phyloP scores from a whole-genome alignment of 352 stramenopile genomes.

The Salisapilia sapeloensis region DNA sequence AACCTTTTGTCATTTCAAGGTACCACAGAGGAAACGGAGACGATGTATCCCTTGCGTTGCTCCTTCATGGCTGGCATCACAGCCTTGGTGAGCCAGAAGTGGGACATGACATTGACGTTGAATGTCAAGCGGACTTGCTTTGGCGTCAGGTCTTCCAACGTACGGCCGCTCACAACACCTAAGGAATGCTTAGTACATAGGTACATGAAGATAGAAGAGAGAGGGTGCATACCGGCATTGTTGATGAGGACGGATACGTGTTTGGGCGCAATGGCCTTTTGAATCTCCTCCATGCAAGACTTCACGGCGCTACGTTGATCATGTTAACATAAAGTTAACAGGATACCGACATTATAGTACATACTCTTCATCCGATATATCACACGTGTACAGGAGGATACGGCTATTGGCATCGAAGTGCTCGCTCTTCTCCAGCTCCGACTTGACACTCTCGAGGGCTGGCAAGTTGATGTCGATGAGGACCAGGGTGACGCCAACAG shows the following conservation, averaged over 20 bases:
- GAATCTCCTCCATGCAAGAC: constrained; percentile 10
- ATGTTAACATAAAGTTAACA: background rate
- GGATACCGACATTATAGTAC: background rate
- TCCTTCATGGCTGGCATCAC: constrained; percentile 51
- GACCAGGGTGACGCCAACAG: constrained; percentile 18
- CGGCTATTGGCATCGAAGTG: constrained; percentile 1
- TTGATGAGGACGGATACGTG: constrained; percentile 39
- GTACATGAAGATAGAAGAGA: background rate
- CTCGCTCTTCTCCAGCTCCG: constrained; percentile 4
- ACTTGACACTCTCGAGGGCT: constrained; percentile 12
- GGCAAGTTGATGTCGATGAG: constrained; percentile 42
- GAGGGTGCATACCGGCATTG: constrained; percentile 18
- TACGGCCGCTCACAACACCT: constrained; percentile 25
- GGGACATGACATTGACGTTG: constrained; percentile 39
- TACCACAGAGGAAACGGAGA: constrained; percentile 64
- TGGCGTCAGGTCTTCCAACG: constrained; percentile 17
- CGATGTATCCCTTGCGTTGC: constrained; percentile 20
- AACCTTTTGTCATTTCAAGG: background rate
- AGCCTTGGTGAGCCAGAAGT: constrained; percentile 56
- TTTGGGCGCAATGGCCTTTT: constrained; percentile 12
- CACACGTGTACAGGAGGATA: constrained; percentile 29
- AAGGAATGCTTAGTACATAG: background rate
- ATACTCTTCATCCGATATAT: constrained; percentile 43
- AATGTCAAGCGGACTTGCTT: constrained; percentile 32
- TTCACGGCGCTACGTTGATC: constrained; percentile 11